Base-by-base conservation (phyloP, 2,329 filamentous ascomycete genomes). In the Pseudogymnoascus sp. region DNA sequence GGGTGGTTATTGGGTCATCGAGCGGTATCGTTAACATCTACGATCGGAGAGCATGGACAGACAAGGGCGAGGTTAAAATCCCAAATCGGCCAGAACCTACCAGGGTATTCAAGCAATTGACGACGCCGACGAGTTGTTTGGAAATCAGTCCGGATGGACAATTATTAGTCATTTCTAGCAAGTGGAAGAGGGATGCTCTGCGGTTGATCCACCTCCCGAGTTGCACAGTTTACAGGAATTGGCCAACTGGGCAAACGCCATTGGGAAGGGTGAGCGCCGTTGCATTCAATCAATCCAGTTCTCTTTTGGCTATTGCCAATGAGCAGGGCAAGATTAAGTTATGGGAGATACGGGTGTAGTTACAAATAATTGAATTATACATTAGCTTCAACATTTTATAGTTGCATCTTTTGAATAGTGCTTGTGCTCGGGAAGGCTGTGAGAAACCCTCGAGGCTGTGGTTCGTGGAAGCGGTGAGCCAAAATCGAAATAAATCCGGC, bases 171-270 rank as follows among this genome's bases (percentile, higher is more conserved):
- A 92, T 97, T 79, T 90, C 86, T 41, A 95, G 90, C 75, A 84
- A 84, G 65, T 89, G 89, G 82, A 96, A 96, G 81, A 88, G 88
- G 72, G 92, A 97, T 76, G 91, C 92, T 0, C 77, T 99, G 73
- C 83, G 89, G 70, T 77, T 99, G 67, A 91, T 93, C 33, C 94
- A 99, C 75, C 77, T 99, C 68, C 92, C 93, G 0, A 92, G 85
- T 68, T 96, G 92, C 74, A 96, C 92, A 1, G 91, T 97, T 19
- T 99, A 94, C 80, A 86, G 88, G 70, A 99, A 99, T 76, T 99
- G 94, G 94, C 94, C 94, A 23, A 99, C 93, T 61, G 84, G 86
- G 66, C 87, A 89, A 73, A 99, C 94, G 63, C 92, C 92, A 0
- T 76, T 99, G 65, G 94, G 94, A 0, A 82, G 91, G 64, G 86